Evolutionary conservation across 495 filamentous ascomycete species (phyloP).

Genomic region (Neurospora sp.): DNA sequence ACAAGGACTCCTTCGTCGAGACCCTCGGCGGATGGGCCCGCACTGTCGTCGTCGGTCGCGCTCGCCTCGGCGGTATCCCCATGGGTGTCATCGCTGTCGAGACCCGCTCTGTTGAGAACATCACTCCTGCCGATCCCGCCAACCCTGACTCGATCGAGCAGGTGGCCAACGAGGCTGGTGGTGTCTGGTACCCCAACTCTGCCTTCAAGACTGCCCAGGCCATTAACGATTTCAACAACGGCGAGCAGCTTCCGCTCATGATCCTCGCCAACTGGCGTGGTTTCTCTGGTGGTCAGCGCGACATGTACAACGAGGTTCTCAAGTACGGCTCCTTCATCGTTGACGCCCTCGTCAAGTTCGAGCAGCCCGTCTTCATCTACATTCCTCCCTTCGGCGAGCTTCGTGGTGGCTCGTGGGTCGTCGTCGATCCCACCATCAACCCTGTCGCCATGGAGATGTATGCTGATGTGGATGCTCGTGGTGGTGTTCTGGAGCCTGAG

Average conservation of each 20-base stretch:
- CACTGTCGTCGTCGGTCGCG: slow-evolving; percentile 93
- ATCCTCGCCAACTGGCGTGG: slow-evolving; percentile 99
- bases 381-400: slow-evolving; percentile 95
- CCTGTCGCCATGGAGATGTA: slow-evolving; percentile 98
- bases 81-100: slow-evolving; percentile 98
- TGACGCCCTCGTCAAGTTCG: slow-evolving; percentile 93
- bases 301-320: slow-evolving; percentile 99
- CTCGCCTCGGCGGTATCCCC: slow-evolving; percentile 92
- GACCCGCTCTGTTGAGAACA: slow-evolving; percentile 89
- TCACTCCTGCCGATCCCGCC: slow-evolving; percentile 94
- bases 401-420: slow-evolving; percentile 98
- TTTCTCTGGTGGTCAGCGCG: slow-evolving; percentile 97
- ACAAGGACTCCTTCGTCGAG: slow-evolving; percentile 94
- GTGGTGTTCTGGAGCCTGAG: slow-evolving; percentile 95
- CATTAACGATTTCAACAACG: slow-evolving; percentile 97
- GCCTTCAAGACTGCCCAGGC: slow-evolving; percentile 99
- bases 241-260: slow-evolving; percentile 96
- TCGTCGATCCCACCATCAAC: slow-evolving; percentile 97
- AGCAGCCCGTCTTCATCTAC: slow-evolving; percentile 98
- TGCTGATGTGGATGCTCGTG: slow-evolving; percentile 88
- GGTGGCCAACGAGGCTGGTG: slow-evolving; percentile 85
- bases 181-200: slow-evolving; percentile 99
- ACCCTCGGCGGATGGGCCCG: slow-evolving; percentile 93
- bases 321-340: slow-evolving; percentile 99
- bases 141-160: slow-evolving; percentile 98